These are phyloP conservation scores for Cordyceps militaris DNA, from an alignment of 2,329 filamentous ascomycete genomes.

Conservation along the genomic window DNA sequence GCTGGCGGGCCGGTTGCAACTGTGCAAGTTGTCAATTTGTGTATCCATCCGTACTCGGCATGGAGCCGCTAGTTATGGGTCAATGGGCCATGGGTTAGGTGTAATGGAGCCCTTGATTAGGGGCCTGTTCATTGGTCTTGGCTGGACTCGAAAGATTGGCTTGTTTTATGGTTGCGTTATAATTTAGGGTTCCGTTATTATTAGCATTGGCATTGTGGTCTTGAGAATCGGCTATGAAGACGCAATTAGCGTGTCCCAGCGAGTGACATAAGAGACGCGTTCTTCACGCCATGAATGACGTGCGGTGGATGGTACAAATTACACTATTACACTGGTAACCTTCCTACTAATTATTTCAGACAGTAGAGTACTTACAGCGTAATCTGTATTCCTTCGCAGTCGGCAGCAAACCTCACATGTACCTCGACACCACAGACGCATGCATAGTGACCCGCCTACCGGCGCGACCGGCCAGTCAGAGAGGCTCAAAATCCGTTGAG, in stretches of 20 bases:
- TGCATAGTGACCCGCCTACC: neutral
- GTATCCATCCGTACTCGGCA: neutral
- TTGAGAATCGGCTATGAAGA: no score
- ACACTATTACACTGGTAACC: no score
- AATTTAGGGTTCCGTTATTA: neutral
- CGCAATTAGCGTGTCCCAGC: no score
- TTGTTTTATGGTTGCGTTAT: neutral
- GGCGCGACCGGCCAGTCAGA: neutral
- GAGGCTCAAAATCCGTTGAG: constrained; percentile 9
- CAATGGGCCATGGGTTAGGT: neutral
- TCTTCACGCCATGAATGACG: no score
- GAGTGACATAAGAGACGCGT: no score
- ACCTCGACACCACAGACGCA: neutral
- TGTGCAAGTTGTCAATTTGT: neutral
- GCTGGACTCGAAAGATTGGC: neutral
- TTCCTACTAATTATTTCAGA: no score
- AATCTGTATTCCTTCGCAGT: no score
- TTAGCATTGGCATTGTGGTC: neutral
- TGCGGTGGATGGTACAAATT: no score
- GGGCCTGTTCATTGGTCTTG: neutral
- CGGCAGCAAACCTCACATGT: neutral
- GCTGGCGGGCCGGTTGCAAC: neutral
- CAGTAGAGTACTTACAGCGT: no score
- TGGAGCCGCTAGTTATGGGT: constrained; percentile 8
- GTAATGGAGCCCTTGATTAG: neutral